Evolutionary conservation across 2,329 filamentous ascomycete genomes (phyloP).

Genomic region (Pseudocercospora cruenta): DNA sequence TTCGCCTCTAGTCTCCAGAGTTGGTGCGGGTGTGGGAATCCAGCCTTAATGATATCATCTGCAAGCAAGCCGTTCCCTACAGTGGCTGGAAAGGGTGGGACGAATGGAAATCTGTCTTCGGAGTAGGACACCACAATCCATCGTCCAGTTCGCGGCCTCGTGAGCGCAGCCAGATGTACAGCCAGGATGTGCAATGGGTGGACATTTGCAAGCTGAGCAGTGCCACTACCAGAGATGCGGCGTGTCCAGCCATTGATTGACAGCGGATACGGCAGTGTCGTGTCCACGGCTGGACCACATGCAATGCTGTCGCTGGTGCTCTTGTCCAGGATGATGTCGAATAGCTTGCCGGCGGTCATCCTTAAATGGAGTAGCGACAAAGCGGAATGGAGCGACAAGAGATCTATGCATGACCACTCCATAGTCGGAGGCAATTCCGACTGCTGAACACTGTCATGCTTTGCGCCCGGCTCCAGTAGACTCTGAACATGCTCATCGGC

Average conservation of each 20-base stretch:
- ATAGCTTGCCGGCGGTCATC: constrained; percentile 18
- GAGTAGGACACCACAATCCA: constrained; percentile 49
- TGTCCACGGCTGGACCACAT: constrained; percentile 22
- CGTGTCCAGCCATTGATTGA: constrained; percentile 30
- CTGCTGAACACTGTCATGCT: constrained; percentile 26
- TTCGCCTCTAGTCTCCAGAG: constrained; percentile 44
- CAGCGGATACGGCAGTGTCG: constrained; percentile 28
- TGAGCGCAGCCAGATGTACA: constrained; percentile 44
- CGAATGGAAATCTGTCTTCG: constrained; percentile 44
- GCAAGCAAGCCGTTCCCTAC: constrained; percentile 31
- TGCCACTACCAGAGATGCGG: constrained; percentile 20
- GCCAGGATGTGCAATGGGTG: constrained; percentile 46
- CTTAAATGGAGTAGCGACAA: constrained; percentile 21
- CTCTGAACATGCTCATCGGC: constrained; percentile 14
- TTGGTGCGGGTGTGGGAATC: constrained; percentile 42
- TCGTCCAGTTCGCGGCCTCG: constrained; percentile 39
- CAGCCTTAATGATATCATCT: constrained; percentile 33
- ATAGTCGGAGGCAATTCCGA: constrained; percentile 17
- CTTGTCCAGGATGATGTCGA: constrained; percentile 30
- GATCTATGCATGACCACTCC: constrained; percentile 28
- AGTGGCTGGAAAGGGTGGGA: constrained; percentile 28
- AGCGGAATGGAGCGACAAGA: constrained; percentile 25
- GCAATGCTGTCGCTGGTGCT: constrained; percentile 31
- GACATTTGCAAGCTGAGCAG: constrained; percentile 29
- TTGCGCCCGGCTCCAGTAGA: constrained; percentile 14